Conservation (phyloP, 495 filamentous ascomycete genomes). For the Thermothielavioides terrestris region DNA sequence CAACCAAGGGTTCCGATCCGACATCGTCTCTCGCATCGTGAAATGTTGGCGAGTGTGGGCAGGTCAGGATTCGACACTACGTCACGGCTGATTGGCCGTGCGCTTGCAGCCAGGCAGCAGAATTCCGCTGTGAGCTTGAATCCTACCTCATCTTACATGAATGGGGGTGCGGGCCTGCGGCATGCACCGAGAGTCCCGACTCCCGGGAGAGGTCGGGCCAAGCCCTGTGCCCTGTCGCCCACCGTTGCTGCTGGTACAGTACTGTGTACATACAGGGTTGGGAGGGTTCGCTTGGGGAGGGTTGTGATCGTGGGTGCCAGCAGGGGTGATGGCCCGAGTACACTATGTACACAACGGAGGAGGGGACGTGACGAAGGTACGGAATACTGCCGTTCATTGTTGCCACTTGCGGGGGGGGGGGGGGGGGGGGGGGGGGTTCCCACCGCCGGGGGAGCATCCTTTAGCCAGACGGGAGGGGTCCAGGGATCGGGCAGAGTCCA, state of each 20-base stretch:
- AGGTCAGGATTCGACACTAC: not conserved
- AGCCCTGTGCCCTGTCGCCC: not conserved
- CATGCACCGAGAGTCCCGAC: not conserved
- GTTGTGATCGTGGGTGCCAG: no score
- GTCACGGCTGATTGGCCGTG: not conserved
- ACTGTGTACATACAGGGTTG: no score
- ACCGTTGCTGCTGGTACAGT: no score
- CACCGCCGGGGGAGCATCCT: not conserved
- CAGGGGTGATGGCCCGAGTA: no score
- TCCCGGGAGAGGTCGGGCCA: not conserved
- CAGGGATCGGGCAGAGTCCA: not conserved
- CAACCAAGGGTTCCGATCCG: no score
- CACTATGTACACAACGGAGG: no score
- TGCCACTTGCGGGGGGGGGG: no score
- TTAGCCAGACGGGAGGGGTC: not conserved
- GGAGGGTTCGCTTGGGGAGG: no score
- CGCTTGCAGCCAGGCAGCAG: constrained; percentile 11
- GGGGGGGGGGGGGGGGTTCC: no score
- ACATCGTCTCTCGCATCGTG: not conserved
- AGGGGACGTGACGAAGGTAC: no score
- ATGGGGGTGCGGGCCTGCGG: not conserved
- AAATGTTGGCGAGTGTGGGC: not conserved
- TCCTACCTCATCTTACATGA: constrained; percentile 6
- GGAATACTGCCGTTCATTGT: no score
- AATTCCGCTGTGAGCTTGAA: constrained; percentile 8